Base-by-base conservation (phyloP, 306 rosid genomes). In the Trifolium dubium region DNA sequence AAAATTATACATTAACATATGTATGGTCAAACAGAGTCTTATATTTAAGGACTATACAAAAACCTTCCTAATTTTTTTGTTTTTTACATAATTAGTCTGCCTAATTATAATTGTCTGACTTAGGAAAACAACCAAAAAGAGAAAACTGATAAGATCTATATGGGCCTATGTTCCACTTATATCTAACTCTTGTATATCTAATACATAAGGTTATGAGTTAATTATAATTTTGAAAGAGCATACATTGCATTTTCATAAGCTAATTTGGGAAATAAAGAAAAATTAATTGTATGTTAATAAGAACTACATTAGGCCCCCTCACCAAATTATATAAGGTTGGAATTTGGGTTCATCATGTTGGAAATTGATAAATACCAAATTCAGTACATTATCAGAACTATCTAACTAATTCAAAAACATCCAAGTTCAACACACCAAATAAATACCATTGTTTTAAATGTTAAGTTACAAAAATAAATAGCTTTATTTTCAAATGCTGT, bases 231-330 rank as follows among this genome's bases (percentile, higher is more conserved):
- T 11, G 34, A 64, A 40, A 0, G 40, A 64, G 10, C 35, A 19
- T 10, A 3, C 50, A 39, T 64, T 64, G 34, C 15, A 40, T 39
- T 39, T 40, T 64, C 2, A 40, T 9, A 10, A 64, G 51, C 30
- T 64, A 17, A 19, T 64, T 64, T 2, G 8, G 49, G 6, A 17
- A 63, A 18, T 6, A n/a, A 47, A 14, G 2, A 2, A 8, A 63
- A 32, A 23, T 23, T 0, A 10, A 17, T 37, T 9, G 51, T 10
- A 31, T 39, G 47, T 10, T 41, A 18, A 35, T 17, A 14, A 12
- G 41, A 65, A 41, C 13, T 39, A 19, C 32, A 19, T 64, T 65
- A 41, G 54, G 54, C 41, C 53, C 53, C 71, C 70, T 54, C 54
- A 23, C 39, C 53, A 65, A 65, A 65, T 23, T 65, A 18, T 19